These are phyloP conservation scores for Boletus austroedulis DNA, from an alignment of 1,284 basidiomycete species.

Conservation along the genomic window DNA sequence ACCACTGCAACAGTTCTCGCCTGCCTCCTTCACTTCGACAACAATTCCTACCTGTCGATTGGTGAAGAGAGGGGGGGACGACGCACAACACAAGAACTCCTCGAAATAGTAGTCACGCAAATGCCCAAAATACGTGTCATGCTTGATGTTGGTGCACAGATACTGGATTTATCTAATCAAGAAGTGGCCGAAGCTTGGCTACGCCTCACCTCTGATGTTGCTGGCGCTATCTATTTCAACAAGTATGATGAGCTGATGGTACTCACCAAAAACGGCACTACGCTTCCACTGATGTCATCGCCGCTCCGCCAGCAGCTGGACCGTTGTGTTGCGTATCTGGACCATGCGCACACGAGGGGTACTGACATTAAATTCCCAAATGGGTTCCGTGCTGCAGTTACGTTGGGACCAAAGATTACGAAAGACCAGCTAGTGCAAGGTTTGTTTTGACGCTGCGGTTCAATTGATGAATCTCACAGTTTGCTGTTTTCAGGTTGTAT, in stretches of 20 bases:
- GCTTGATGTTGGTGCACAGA: slow-evolving; percentile 54
- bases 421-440: background rate
- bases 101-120: slow-evolving; percentile 35
- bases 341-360: background rate
- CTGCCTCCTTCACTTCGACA: slow-evolving; percentile 44
- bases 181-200: slow-evolving; percentile 45
- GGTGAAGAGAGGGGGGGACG: slow-evolving; percentile 14
- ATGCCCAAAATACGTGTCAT: slow-evolving; percentile 41
- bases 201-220: slow-evolving; percentile 24
- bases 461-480: background rate
- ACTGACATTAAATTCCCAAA: background rate
- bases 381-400: background rate
- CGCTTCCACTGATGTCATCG: slow-evolving; percentile 42
- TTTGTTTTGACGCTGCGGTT: background rate
- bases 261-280: slow-evolving; percentile 37
- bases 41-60: slow-evolving; percentile 36
- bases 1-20: slow-evolving; percentile 39
- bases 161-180: slow-evolving; percentile 45
- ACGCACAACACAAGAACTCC: slow-evolving; percentile 30
- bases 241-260: slow-evolving; percentile 43
- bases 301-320: slow-evolving; percentile 40
- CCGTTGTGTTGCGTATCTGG: slow-evolving; percentile 47
- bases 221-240: slow-evolving; percentile 47
- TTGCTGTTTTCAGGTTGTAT: background rate
- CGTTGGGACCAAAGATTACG: background rate